These are phyloP conservation scores for Annulohypoxylon truncatum DNA, from an alignment of 2,329 filamentous ascomycete genomes.

Conservation along the genomic window DNA sequence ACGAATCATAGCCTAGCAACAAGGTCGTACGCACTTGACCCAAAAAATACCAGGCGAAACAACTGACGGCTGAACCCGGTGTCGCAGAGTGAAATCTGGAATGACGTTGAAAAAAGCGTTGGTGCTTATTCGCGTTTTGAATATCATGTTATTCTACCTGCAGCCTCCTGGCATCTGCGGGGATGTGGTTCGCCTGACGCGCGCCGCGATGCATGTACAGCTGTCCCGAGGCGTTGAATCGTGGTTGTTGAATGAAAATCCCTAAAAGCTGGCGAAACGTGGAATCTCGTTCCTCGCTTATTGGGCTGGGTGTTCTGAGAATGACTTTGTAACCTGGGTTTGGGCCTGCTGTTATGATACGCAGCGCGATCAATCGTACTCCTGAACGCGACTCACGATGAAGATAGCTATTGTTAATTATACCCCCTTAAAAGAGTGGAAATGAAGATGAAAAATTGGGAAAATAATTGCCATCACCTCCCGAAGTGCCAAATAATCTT, in stretches of 20 bases:
- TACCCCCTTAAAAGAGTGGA: neutral
- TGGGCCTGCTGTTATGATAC: conserved; percentile 37
- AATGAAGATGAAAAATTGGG: neutral
- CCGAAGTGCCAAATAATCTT: neutral
- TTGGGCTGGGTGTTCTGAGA: conserved; percentile 18
- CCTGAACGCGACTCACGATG: conserved; percentile 26
- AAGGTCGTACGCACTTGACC: conserved; percentile 5
- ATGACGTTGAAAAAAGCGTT: neutral
- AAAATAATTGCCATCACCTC: conserved; percentile 9
- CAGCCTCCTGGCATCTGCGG: conserved; percentile 3
- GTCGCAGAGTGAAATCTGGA: neutral
- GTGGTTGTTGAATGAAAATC: conserved; percentile 45
- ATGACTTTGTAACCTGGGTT: conserved; percentile 32
- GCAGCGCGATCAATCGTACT: conserved; percentile 15
- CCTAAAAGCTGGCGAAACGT: conserved; percentile 36
- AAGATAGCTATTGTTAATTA: neutral
- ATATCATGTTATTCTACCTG: conserved; percentile 4
- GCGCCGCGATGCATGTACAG: conserved; percentile 9
- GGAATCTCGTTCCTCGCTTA: conserved; percentile 11
- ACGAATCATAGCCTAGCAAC: conserved; percentile 36
- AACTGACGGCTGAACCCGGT: neutral
- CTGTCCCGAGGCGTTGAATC: conserved; percentile 41
- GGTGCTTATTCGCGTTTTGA: conserved; percentile 1
- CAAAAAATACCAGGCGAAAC: conserved; percentile 12
- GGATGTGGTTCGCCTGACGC: conserved; percentile 16